Base-by-base conservation (phyloP, 345 rosid species). In the Eucalyptus guilfoylei region DNA sequence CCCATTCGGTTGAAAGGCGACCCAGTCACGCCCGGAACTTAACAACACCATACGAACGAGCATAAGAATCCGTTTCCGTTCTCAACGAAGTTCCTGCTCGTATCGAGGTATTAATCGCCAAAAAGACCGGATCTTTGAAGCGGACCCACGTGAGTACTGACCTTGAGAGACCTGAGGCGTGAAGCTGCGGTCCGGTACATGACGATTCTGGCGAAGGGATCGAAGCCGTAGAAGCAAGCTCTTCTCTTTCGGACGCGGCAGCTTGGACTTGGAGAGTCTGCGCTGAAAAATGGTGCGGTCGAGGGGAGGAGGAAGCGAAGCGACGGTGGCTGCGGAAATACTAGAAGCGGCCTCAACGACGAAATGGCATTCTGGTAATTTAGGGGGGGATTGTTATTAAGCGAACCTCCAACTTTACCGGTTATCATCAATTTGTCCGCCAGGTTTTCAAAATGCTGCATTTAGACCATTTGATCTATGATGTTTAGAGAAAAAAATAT, bases 101-200 rank as follows among this genome's bases (percentile, higher is more conserved):
- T 9, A 67, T 85, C 30, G 80, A 87, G 44, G 62, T 40, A 69
- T 47, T 60, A 28, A 85, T 17, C 87, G 72, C 85, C 62, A 55
- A 55, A 67, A 14, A 6, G 16, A 24, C 86, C 23, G 88, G 89
- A 26, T 42, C 86, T 80, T 49, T 69, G 49, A 47, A 37, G 47
- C 37, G 40, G 49, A 67, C 67, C 49, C 49, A 26, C 28, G n/a
- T 50, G 62, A 86, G 87, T 4, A 88, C 91, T 42, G 88, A 95
- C 97, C 95, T 94, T 93, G 58, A 94, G 93, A 89, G 93, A 89
- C 90, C 89, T 90, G 60, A 94, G 91, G 90, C 95, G 94, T 72
- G 93, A 94, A 87, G 93, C 94, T 62, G 95, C 94, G 50, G 93
- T 91, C 88, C 97, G 92, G 54, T 93, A 94, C 97, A 95, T 95